phyloP scores from a whole-genome alignment of 2,329 filamentous ascomycete species.

The Blastomyces silverae region DNA sequence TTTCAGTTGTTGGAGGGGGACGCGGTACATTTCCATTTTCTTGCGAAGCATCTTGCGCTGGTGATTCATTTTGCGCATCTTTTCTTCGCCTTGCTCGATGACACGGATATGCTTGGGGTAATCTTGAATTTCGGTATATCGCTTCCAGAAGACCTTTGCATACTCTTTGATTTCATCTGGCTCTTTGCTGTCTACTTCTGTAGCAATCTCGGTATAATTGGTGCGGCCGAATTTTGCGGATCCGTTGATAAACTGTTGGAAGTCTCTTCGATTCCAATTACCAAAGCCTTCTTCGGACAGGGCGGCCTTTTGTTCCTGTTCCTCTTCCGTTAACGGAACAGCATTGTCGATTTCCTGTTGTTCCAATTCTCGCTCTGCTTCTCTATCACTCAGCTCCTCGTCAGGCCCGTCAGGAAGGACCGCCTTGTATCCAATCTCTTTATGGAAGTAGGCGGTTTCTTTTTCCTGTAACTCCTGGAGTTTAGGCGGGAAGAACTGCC shows the following conservation, averaged over 20 bases:
- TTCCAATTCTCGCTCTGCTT: slow-evolving; percentile 77
- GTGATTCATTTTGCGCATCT: slow-evolving; percentile 78
- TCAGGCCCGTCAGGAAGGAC: slow-evolving; percentile 83
- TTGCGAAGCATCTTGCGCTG: slow-evolving; percentile 88
- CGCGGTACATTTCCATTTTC: slow-evolving; percentile 96
- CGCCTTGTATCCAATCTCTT: slow-evolving; percentile 93
- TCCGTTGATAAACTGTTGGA: slow-evolving; percentile 95
- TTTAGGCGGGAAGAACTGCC: slow-evolving; percentile 86
- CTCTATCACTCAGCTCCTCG: slow-evolving; percentile 75
- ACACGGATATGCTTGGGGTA: slow-evolving; percentile 81
- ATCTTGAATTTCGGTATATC: slow-evolving; percentile 83
- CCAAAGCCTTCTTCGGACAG: slow-evolving; percentile 81
- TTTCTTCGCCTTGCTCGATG: slow-evolving; percentile 89
- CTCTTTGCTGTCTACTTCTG: slow-evolving; percentile 86
- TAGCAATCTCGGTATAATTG: slow-evolving; percentile 76
- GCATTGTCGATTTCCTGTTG: slow-evolving; percentile 93
- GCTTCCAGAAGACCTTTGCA: slow-evolving; percentile 92
- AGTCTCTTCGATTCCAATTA: slow-evolving; percentile 94
- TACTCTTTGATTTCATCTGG: slow-evolving; percentile 81
- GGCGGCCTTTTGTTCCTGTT: slow-evolving; percentile 75
- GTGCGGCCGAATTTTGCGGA: slow-evolving; percentile 85
- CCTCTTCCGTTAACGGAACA: slow-evolving; percentile 77
- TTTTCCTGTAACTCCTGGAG: slow-evolving; percentile 88
- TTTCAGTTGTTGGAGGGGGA: slow-evolving; percentile 93
- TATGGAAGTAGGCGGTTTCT: slow-evolving; percentile 91